A percentile compares a stretch with the other conserved stretches of the same genome.
Evolutionary conservation across 2,329 filamentous ascomycete genomes (phyloP).

Genomic region (Podosphaera aphanis): DNA sequence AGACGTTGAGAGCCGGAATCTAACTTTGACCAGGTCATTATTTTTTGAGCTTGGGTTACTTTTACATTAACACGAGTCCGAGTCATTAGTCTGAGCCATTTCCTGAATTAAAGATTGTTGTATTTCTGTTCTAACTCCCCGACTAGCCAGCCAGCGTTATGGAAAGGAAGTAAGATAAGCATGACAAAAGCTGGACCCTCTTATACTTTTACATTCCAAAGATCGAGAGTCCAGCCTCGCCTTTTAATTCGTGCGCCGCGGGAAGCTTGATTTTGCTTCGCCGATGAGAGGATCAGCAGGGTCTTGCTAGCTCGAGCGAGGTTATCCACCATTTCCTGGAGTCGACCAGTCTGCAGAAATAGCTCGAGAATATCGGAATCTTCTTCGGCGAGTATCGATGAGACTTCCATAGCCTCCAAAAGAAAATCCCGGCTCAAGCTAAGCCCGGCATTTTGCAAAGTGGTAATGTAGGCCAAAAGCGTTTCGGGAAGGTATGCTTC

Average conservation of each 20-base stretch:
- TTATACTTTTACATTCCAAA: slow-evolving; percentile 23
- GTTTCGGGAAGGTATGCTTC: slow-evolving; percentile 66
- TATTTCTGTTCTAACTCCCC: no score
- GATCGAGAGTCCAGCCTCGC: slow-evolving; percentile 37
- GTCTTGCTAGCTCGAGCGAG: slow-evolving; percentile 30
- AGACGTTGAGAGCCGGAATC: no score
- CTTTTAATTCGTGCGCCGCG: slow-evolving; percentile 36
- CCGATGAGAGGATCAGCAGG: slow-evolving; percentile 24
- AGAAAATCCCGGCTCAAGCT: slow-evolving; percentile 52
- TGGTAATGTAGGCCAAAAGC: slow-evolving; percentile 60
- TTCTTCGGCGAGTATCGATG: slow-evolving; percentile 48
- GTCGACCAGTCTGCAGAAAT: slow-evolving; percentile 39
- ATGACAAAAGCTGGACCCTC: neutral
- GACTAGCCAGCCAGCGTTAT: no score
- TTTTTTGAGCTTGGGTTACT: no score
- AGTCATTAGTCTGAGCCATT: no score
- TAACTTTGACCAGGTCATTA: no score
- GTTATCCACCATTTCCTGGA: slow-evolving; percentile 52
- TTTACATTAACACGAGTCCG: no score
- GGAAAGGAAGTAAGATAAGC: no score
- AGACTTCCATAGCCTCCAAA: slow-evolving; percentile 69
- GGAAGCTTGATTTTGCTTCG: slow-evolving; percentile 22
- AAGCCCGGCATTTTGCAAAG: slow-evolving; percentile 57
- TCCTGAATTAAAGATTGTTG: no score
- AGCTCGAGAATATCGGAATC: slow-evolving; percentile 40